Evolutionary conservation across 106 monocot genomes (phyloP), one percentile per base, ranked within the genome.

Genomic region (Dendrobium nobile): DNA sequence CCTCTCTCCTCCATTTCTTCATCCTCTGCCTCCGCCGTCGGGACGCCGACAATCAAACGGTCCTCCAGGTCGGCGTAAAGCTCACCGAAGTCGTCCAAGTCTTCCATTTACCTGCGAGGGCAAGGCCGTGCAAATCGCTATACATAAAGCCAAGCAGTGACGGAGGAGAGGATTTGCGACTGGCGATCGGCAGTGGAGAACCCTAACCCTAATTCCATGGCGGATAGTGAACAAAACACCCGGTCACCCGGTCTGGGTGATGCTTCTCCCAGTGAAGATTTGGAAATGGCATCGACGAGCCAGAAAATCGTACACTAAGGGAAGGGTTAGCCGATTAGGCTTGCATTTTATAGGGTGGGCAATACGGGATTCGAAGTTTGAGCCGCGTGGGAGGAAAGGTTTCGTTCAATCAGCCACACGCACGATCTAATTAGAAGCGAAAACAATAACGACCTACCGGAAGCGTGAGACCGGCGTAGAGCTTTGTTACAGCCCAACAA

Each of bases 11-110:
- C 27, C 27, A 41, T 17, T 19, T 47, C 5, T 27, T 41, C 48
- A 7, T 48, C 76, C 27, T 76, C 76, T 5, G n/a, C 22, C 45
- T 47, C 76, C 26, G 41, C 76, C 24, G 26, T 20, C 18, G 19
- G 17, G 11, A 76, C 76, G 45, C 76, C 48, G 27, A 45, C 76
- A 76, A 48, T 47, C 76, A 48, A 22, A 47, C 41, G 48, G 47
- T 26, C 76, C 24, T 76, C 76, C 4, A 76, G 76, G 48, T 76
- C 76, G 76, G 76, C 24, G 76, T 76, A 76, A 2, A 76, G 76
- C 48, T 76, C 76, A 3, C 48, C 76, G 76, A 76, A 76, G 48
- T 76, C 76, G 2, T 76, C 76, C 26, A 51, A 51, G 13, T 76
- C 76, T 47, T 10, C 76, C 76, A 76, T 76, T 48, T 47, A 51